Base-by-base conservation (phyloP, 345 rosid species). In the Bretschneidera sinensis region DNA sequence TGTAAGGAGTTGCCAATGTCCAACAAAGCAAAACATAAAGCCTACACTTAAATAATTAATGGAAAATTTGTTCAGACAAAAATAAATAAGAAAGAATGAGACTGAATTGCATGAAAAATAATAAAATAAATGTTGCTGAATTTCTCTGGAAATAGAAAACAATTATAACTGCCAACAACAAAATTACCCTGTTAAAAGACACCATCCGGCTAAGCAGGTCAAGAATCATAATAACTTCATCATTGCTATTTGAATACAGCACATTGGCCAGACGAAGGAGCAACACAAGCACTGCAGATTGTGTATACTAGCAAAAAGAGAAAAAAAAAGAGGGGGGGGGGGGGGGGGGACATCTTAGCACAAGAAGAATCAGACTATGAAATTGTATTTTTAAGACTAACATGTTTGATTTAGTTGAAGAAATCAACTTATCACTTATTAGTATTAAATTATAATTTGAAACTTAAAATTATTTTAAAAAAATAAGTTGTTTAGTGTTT, bases 151-250 rank as follows among this genome's bases (percentile, higher is more conserved):
- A 61, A 61, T 18, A 19, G 25, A 28, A 2, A 62, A 66, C 35
- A 73, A 48, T 39, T 35, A 47, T 0, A 65, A 51, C 34, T n/a
- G 9, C 51, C 18, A 55, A n/a, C 20, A 53, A 50, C 17, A 47
- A 24, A 65, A 56, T 78, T 81, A 92, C 98, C 94, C 18, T 71
- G 80, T 81, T 86, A 71, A 68, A 90, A 60, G 92, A 85, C 63
- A 87, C 85, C 88, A 94, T 80, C 60, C 85, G 83, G 69, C 71
- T 69, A 58, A 94, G 80, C 54, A 94, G 82, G 67, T 90, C 95
- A 34, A 94, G 85, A 71, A 65, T 81, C 74, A 54, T 78, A 79
- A 71, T 65, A 58, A 78, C 78, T 72, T 90, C 92, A 57, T 72
- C 64, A 22, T 75, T 86, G 66, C 74, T 71, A 67, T 85, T 94